These are phyloP conservation scores for Podila epicladia DNA, from an alignment of 192 early-diverging fungal genomes.

Conservation along the genomic window DNA sequence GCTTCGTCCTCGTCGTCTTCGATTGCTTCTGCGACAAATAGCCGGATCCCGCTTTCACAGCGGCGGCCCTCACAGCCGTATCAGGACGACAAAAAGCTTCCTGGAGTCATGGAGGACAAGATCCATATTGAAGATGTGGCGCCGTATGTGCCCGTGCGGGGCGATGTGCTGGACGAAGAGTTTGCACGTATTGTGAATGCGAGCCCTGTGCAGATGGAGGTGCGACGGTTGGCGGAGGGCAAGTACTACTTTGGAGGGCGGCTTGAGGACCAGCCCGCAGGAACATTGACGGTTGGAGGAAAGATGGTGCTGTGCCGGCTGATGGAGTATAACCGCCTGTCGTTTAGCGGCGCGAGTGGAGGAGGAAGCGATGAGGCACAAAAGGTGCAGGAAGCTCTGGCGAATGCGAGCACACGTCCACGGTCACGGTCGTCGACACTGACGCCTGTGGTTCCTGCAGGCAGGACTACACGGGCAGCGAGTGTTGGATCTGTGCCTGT, in stretches of 20 bases:
- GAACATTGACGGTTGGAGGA: slow-evolving; percentile 26
- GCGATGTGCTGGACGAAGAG: slow-evolving; percentile 62
- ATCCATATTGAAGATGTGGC: slow-evolving; percentile 3
- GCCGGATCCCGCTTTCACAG: neutral
- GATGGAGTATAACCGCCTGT: slow-evolving; percentile 51
- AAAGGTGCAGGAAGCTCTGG: slow-evolving; percentile 22
- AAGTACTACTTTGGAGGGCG: slow-evolving; percentile 53
- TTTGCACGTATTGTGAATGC: slow-evolving; percentile 61
- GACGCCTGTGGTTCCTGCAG: neutral
- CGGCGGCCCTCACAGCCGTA: slow-evolving; percentile 2
- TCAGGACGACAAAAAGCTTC: neutral
- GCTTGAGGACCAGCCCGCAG: slow-evolving; percentile 31
- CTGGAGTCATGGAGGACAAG: slow-evolving; percentile 3
- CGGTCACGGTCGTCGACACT: neutral
- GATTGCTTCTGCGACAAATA: slow-evolving; percentile 11
- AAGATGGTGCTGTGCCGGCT: slow-evolving; percentile 60
- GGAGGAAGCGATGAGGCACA: neutral
- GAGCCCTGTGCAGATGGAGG: slow-evolving; percentile 38
- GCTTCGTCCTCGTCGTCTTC: slow-evolving; percentile 27
- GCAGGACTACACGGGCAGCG: neutral
- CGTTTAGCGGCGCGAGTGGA: neutral
- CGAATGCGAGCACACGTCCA: slow-evolving; percentile 4
- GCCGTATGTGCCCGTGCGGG: slow-evolving; percentile 52
- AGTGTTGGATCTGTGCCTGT: slow-evolving; percentile 2
- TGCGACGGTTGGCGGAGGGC: slow-evolving; percentile 50